Base-by-base conservation (phyloP, 768 basidiomycete genomes). In the Hebeloma cylindrosporum region DNA sequence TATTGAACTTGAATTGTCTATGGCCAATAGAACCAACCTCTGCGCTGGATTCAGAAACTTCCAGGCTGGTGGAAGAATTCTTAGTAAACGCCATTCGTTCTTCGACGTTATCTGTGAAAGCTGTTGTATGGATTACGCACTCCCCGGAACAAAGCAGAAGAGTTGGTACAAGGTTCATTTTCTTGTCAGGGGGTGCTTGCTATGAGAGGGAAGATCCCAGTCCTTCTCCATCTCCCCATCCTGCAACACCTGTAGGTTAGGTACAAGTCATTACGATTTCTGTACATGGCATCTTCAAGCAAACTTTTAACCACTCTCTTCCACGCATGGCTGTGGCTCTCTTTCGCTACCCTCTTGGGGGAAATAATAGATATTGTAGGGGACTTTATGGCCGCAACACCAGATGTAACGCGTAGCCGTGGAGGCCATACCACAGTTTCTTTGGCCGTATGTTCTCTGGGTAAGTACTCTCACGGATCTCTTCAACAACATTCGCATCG, bases 121-220 rank as follows among this genome's bases (percentile, higher is more conserved):
- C 89, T 0, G 65, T 91, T 29, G 60, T 93, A 3, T 93, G 91
- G 91, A 89, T 93, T 48, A 93, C 92, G 0, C 91, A 93, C 61
- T 88, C 87, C 0, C 80, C 82, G 2, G 85, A 90, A 50, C 91
- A 93, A 61, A 86, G 81, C 4, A 67, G 75, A 51, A 72, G 88
- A 41, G 78, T 87, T 28, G 91, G 88, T 10, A 88, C 79, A 2
- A 70, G 86, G 48, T 85, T 82, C 54, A 60, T 87, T 17, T 71
- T 74, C 17, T 60, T 80, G 32, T 66, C 69, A 9, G 59, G 57
- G 8, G 69, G 70, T n/a, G 69, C 68, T 38, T 75, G 72, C 41
- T 53, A 62, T 41, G 78, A 79, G 53, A 54, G 51, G 3, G 53
- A 59, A 17, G 56, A 59, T 41, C 48, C 54, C 11, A 51, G 25